These are phyloP conservation scores for Argentina anserina DNA, from an alignment of 306 rosid species.

Conservation along the genomic window DNA sequence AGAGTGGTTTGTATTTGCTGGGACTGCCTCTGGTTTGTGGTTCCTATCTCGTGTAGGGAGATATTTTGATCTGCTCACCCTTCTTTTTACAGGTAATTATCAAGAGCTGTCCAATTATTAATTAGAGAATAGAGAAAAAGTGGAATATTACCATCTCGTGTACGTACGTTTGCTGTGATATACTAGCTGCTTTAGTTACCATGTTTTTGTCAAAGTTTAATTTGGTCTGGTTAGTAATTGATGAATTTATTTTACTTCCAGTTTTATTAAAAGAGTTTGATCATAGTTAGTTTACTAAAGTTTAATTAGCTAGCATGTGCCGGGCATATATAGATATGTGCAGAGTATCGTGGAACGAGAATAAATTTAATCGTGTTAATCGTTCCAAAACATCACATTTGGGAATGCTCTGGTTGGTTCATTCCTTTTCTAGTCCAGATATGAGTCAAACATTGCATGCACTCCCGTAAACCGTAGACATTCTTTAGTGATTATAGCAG, in stretches of 20 bases:
- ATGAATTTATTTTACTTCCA: too few relatives aligned
- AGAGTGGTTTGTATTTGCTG: constrained; percentile 38
- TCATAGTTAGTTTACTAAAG: background rate
- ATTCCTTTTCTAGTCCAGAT: background rate
- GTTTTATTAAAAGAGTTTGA: background rate
- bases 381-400: background rate
- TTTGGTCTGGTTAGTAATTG: background rate
- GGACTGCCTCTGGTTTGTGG: constrained; percentile 34
- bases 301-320: background rate
- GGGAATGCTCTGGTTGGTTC: background rate
- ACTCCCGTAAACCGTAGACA: background rate
- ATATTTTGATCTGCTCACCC: constrained; percentile 37
- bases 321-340: background rate
- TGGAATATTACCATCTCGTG: too few relatives aligned
- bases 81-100: constrained; percentile 46
- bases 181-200: too few relatives aligned
- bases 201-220: too few relatives aligned
- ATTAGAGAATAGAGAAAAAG: too few relatives aligned
- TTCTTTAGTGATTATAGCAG: background rate
- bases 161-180: too few relatives aligned
- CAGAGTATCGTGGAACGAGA: background rate
- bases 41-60: constrained; percentile 43
- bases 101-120: too few relatives aligned
- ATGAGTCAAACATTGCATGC: background rate
- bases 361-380: background rate